Evolutionary conservation across 2,329 filamentous ascomycete species (phyloP).

Genomic region (Fusarium sterilihyphosum): DNA sequence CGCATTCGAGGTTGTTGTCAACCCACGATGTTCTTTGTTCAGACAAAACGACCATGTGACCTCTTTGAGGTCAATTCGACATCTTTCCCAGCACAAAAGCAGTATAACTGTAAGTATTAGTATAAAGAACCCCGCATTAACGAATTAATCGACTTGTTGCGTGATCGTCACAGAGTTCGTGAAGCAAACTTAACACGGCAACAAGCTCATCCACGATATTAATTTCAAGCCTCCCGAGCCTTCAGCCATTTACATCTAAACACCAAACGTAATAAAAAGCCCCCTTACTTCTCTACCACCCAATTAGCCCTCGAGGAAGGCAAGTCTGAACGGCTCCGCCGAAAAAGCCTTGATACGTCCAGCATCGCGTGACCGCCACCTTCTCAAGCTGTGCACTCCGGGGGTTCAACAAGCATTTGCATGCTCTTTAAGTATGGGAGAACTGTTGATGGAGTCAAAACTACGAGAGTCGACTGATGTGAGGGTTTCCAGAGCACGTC

Average conservation of each 20-base stretch:
- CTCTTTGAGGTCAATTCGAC: background rate
- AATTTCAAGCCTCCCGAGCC: background rate
- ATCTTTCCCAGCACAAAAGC: fast-evolving
- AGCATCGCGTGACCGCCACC: background rate
- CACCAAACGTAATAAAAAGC: slow-evolving; percentile 10
- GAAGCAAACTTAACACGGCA: background rate
- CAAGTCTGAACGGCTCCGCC: slow-evolving; percentile 1
- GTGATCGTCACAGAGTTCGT: background rate
- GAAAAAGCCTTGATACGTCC: slow-evolving; percentile 1
- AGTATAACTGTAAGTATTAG: background rate
- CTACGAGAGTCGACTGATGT: slow-evolving; percentile 27
- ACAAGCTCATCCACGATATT: background rate
- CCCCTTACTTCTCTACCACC: slow-evolving; percentile 3
- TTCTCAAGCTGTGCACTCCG: background rate
- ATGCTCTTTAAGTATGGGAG: background rate
- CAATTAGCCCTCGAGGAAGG: background rate
- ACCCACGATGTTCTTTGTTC: background rate
- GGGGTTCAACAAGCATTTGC: slow-evolving; percentile 12
- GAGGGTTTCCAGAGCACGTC: slow-evolving; percentile 38
- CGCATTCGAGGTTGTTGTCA: background rate
- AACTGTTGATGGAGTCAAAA: background rate
- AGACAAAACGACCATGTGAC: background rate
- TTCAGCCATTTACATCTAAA: fast-evolving
- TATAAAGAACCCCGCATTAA: background rate
- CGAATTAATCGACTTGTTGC: background rate